These are phyloP conservation scores for Litchi chinensis DNA, from an alignment of 345 rosid genomes.

Conservation along the genomic window DNA sequence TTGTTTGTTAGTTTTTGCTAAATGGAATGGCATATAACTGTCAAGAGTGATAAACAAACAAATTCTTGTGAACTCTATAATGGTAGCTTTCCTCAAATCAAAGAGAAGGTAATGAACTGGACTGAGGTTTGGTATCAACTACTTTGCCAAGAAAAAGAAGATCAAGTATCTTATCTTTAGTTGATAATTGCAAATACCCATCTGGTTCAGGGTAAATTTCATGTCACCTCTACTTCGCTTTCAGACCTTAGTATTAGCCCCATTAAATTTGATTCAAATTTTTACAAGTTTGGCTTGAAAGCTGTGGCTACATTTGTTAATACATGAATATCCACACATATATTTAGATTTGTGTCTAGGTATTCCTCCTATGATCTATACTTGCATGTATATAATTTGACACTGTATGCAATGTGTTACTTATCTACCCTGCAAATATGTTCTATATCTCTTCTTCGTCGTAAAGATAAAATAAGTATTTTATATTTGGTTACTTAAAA, in stretches of 20 bases:
- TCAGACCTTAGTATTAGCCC: not conserved
- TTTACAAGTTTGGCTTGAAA: not conserved
- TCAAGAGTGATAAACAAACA: not conserved
- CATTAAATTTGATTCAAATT: not conserved
- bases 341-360: not conserved
- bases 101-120: not conserved
- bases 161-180: not conserved
- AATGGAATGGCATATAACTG: not conserved
- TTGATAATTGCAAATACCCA: not conserved
- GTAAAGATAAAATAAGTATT: not conserved
- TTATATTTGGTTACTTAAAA: conserved; percentile 4
- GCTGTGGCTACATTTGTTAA: not conserved
- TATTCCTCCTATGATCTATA: not conserved
- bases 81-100: not conserved
- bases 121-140: not conserved
- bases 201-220: not conserved
- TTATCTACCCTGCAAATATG: not conserved
- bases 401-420: not conserved
- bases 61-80: not conserved
- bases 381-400: not conserved
- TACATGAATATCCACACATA: not conserved
- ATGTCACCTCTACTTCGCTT: not conserved
- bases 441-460: not conserved
- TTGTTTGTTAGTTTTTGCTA: not conserved
- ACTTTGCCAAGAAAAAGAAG: not conserved